Conservation (phyloP, 306 rosid species). For the Sesbania bispinosa region DNA sequence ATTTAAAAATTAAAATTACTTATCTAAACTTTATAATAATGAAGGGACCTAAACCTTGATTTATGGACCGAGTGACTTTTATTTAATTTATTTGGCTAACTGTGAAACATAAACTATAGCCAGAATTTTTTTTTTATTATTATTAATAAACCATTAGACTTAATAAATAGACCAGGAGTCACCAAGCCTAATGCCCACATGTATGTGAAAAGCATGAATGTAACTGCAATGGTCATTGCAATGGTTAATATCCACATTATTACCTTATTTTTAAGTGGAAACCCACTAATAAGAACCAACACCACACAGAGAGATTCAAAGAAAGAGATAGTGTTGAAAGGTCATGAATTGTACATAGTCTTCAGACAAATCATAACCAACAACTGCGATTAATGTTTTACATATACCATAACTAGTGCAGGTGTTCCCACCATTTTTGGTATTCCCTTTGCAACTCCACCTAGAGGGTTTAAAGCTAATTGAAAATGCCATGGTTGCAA, state of each 20-base stretch:
- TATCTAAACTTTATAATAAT: too few species aligned
- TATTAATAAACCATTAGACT: too few species aligned
- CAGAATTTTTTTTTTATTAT: too few species aligned
- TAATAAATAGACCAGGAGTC: not conserved
- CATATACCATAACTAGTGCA: not conserved
- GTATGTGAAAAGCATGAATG: not conserved
- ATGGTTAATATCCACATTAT: slow-evolving; percentile 15
- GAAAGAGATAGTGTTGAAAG: slow-evolving; percentile 16
- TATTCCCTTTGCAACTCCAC: slow-evolving; percentile 32
- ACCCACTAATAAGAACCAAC: too few species aligned
- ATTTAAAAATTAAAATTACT: too few species aligned
- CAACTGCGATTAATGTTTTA: slow-evolving; percentile 22
- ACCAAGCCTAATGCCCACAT: not conserved
- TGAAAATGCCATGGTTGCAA: slow-evolving; percentile 28
- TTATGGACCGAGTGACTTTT: too few species aligned
- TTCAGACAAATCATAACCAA: not conserved
- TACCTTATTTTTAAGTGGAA: slow-evolving; percentile 19
- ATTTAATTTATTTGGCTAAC: too few species aligned
- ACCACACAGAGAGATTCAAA: slow-evolving; percentile 23
- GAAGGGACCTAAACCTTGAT: too few species aligned
- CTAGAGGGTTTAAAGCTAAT: slow-evolving; percentile 17
- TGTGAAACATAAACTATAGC: too few species aligned
- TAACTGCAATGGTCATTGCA: too few species aligned
- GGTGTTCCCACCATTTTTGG: not conserved
- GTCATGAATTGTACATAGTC: not conserved